Evolutionary conservation across 805 yeast species (phyloP), one percentile per base, ranked within the genome.

Genomic region (Ogataea zsoltii): DNA sequence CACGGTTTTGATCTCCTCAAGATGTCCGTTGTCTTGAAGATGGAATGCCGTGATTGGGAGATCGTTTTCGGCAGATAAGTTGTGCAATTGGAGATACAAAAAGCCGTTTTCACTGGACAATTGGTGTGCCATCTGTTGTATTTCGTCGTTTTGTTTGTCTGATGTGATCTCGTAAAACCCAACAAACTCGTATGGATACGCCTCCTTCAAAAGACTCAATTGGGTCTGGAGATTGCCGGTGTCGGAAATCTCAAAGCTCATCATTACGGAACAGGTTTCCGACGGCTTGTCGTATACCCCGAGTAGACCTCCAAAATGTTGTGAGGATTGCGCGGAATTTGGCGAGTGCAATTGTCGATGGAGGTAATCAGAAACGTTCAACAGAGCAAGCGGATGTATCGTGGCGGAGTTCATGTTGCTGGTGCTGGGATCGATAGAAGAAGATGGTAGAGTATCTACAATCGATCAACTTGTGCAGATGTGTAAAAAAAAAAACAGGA

Each of bases 141-240:
- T 11, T n/a, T n/a, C 30, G 29, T 23, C 38, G 9, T 9, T 7
- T 3, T 15, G 5, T 26, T 7, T 16, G n/a, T 11, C 17, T 2
- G 42, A 29, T 10, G 47, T 34, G 2, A 53, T 46, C 2, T 36
- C 29, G 43, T 57, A 62, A 18, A 58, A 44, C 2, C 66, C 66
- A n/a, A 62, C 49, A 9, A 62, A 42, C 17, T 40, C 33, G 31
- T 60, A 54, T 2, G 60, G 45, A 32, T 62, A 58, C 4, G 60
- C 49, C 36, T 60, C 58, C n/a, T 45, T 38, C 10, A 60, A 42
- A 12, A 61, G 41, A 7, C 26, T 33, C n/a, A 60, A 25, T 14
- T 49, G 46, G 3, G 21, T 29, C 4, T 4, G 19, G 28, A 54
- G 29, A n/a, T 28, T 43, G 10, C 46, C 42, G n/a, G 32, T 7